phyloP scores from a whole-genome alignment of 495 filamentous ascomycete species.

The Friedmanniomyces endolithicus region DNA sequence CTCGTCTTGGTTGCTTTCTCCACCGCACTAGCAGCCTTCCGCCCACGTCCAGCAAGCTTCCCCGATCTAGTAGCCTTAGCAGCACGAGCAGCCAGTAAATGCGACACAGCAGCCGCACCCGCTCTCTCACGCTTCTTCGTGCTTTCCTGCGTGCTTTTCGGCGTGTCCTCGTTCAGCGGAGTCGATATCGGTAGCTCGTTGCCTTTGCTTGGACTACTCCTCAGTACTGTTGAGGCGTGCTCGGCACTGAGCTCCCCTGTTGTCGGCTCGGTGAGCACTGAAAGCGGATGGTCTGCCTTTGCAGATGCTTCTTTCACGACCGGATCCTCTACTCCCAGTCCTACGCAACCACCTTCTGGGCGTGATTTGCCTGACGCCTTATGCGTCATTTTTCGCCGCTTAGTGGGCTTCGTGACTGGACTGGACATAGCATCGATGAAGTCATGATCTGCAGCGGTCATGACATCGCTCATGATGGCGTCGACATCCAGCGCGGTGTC shows the following conservation, averaged over 20 bases:
- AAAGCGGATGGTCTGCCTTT: background rate
- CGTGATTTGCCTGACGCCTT: background rate
- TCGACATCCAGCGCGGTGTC: slow-evolving; percentile 19
- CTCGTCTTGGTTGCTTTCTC: background rate
- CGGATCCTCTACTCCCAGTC: background rate
- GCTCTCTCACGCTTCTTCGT: slow-evolving; percentile 17
- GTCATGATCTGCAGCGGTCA: slow-evolving; percentile 21
- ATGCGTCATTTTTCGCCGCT: slow-evolving; percentile 9
- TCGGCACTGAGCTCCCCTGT: background rate
- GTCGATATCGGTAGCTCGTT: slow-evolving; percentile 8
- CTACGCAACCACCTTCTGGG: background rate
- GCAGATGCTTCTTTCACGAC: background rate
- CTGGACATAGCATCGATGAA: slow-evolving; percentile 15
- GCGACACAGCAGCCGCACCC: slow-evolving; percentile 14
- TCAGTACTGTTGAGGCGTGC: background rate
- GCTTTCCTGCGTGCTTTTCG: slow-evolving; percentile 19
- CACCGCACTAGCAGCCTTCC: background rate
- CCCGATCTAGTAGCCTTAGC: background rate
- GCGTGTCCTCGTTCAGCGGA: background rate
- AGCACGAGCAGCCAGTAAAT: slow-evolving; percentile 9
- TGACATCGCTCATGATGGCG: slow-evolving; percentile 20
- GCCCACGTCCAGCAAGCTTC: background rate
- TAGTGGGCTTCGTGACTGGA: slow-evolving; percentile 2
- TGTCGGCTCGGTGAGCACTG: background rate
- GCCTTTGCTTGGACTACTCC: slow-evolving; percentile 14